These are phyloP conservation scores for Cenchrus purpureus DNA, from an alignment of 176 grass and related monocot genomes.

Conservation along the genomic window DNA sequence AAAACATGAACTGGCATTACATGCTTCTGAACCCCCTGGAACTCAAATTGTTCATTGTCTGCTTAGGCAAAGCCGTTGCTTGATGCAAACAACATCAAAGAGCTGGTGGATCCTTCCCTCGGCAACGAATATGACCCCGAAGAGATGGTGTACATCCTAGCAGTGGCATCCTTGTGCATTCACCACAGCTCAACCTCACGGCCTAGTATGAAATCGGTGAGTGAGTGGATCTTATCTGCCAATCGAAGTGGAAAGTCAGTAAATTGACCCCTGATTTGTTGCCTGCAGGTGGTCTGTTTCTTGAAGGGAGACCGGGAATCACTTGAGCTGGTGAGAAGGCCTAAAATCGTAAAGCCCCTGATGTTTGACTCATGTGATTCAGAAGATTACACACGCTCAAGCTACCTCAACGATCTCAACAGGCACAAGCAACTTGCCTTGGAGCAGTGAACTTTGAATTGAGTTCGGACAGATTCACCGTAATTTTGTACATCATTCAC, in stretches of 20 bases:
- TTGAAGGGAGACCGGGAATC: conserved; percentile 64
- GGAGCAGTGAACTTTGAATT: conserved; percentile 63
- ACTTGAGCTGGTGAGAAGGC: conserved; percentile 58
- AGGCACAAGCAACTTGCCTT: conserved; percentile 94
- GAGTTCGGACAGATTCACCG: conserved; percentile 14
- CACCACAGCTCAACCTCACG: conserved; percentile 76
- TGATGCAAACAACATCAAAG: conserved; percentile 76
- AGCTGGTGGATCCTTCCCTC: conserved; percentile 77
- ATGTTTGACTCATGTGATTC: conserved; percentile 75
- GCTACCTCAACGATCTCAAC: conserved; percentile 89
- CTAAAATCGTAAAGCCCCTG: conserved; percentile 52
- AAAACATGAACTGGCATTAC: conserved; percentile 1
- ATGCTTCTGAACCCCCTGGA: conserved; percentile 21
- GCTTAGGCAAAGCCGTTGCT: conserved; percentile 88
- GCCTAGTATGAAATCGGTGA: conserved; percentile 89
- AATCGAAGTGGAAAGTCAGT: background rate
- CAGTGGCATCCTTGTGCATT: conserved; percentile 96
- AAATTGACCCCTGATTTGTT: conserved; percentile 31
- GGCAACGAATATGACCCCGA: conserved; percentile 63
- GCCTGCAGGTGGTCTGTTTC: conserved; percentile 69
- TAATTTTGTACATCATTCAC: conserved; percentile 56
- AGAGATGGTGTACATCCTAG: conserved; percentile 60
- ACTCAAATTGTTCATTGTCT: conserved; percentile 34
- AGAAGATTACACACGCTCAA: conserved; percentile 89
- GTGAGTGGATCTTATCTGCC: background rate